Evolutionary conservation across 2,329 filamentous ascomycete genomes (phyloP).

Genomic region (Zasmidium citrigriseum): DNA sequence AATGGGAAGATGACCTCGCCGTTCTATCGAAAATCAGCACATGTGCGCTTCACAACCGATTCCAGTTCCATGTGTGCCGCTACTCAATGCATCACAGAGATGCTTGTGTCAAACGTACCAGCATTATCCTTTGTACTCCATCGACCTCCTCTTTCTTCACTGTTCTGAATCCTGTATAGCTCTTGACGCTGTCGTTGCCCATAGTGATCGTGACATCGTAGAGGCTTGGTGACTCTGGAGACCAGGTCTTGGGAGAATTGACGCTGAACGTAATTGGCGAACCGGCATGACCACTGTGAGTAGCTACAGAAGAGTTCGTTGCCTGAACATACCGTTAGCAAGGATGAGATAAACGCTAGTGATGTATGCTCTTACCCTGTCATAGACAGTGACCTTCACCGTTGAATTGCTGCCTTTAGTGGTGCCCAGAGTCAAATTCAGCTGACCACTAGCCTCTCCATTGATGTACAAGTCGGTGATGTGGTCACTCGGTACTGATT

Average conservation of each 20-base stretch:
- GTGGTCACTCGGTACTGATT: conserved; percentile 59
- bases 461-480: conserved; percentile 61
- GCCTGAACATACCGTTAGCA: too few relatives aligned
- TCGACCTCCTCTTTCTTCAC: conserved; percentile 58
- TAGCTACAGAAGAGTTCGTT: conserved; percentile 39
- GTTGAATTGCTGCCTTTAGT: conserved; percentile 5
- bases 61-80: too few relatives aligned
- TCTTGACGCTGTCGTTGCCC: conserved; percentile 57
- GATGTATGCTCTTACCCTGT: too few relatives aligned
- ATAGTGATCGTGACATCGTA: conserved; percentile 64
- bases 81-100: too few relatives aligned
- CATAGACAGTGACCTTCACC: conserved; percentile 20
- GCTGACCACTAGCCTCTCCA: conserved; percentile 56
- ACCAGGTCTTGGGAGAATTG: conserved; percentile 61
- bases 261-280: conserved; percentile 58
- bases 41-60: too few relatives aligned
- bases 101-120: too few relatives aligned
- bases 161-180: conserved; percentile 71
- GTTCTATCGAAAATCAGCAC: too few relatives aligned
- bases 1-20: conserved; percentile 69
- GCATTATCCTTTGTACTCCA: conserved; percentile 60
- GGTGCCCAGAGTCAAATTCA: conserved; percentile 37
- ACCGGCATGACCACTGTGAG: conserved; percentile 50
- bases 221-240: conserved; percentile 61
- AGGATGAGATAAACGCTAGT: too few relatives aligned